phyloP scores from a whole-genome alignment of 2,329 filamentous ascomycete species.

The Zymoseptoria passerinii region DNA sequence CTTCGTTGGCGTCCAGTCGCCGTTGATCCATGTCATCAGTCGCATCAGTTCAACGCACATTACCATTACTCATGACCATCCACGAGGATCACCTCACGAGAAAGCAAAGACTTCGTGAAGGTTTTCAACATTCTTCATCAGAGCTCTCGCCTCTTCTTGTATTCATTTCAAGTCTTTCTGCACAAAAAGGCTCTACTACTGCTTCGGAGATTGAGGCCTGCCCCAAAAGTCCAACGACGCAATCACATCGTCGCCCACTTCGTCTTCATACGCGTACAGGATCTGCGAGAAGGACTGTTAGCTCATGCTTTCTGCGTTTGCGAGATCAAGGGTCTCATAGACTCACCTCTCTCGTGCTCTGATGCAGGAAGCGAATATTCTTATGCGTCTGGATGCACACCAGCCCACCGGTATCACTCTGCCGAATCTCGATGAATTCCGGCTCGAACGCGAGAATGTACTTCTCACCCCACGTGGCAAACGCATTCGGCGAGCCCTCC shows the following conservation, averaged over 20 bases:
- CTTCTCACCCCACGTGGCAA: conserved; percentile 81
- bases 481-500: conserved; percentile 87
- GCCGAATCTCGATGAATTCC: conserved; percentile 92
- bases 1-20: too few species aligned
- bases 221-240: conserved; percentile 96
- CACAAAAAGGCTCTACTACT: not conserved
- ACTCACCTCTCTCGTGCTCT: conserved; percentile 88
- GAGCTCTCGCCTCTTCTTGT: not conserved
- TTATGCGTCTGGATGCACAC: conserved; percentile 94
- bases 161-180: not conserved
- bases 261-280: conserved; percentile 94
- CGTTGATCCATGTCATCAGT: not conserved
- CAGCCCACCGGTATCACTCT: conserved; percentile 82
- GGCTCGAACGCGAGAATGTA: conserved; percentile 97
- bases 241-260: conserved; percentile 84
- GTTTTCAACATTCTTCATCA: not conserved
- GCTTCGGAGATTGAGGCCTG: conserved; percentile 11
- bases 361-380: conserved; percentile 92
- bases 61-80: not conserved
- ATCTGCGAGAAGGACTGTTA: conserved; percentile 52
- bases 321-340: not conserved
- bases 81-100: not conserved
- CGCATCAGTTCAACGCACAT: not conserved
- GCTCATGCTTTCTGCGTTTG: not conserved
- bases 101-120: not conserved